Evolutionary conservation across 306 rosid species (phyloP).

Genomic region (Dalbergia cultrata): DNA sequence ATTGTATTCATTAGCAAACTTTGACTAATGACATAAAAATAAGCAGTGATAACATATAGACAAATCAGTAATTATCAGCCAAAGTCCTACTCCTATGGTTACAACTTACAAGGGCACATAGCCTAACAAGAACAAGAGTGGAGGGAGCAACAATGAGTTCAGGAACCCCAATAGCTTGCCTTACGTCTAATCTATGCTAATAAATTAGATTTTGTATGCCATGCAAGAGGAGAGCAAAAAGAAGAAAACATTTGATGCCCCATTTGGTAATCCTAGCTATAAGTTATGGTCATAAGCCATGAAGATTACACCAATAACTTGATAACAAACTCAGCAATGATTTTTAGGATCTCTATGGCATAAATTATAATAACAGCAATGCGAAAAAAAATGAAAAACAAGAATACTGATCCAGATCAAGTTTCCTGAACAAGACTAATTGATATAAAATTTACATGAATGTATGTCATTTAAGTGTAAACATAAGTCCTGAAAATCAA

Average conservation of each 20-base stretch:
- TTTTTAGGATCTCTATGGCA: constrained; percentile 22
- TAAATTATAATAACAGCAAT: background rate
- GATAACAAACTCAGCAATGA: constrained; percentile 24
- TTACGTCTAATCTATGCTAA: background rate
- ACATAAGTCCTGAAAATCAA: background rate
- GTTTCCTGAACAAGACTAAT: background rate
- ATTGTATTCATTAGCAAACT: background rate
- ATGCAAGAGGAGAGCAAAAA: constrained; percentile 27
- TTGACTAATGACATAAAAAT: constrained; percentile 7
- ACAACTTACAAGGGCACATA: background rate
- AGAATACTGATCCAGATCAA: constrained; percentile 42
- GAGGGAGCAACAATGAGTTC: background rate
- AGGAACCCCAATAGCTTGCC: constrained; percentile 13
- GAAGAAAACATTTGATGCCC: constrained; percentile 37
- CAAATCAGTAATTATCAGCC: constrained; percentile 19
- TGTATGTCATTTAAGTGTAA: background rate
- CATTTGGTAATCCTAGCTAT: constrained; percentile 27
- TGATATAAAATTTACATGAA: background rate
- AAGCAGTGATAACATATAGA: constrained; percentile 30
- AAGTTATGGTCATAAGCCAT: background rate
- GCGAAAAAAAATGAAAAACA: background rate
- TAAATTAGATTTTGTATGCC: constrained; percentile 24
- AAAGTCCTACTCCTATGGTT: constrained; percentile 25
- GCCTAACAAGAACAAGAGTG: constrained; percentile 13
- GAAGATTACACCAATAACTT: constrained; percentile 6